Base-by-base conservation (phyloP, 495 filamentous ascomycete genomes). In the Cercophora newfieldiana region DNA sequence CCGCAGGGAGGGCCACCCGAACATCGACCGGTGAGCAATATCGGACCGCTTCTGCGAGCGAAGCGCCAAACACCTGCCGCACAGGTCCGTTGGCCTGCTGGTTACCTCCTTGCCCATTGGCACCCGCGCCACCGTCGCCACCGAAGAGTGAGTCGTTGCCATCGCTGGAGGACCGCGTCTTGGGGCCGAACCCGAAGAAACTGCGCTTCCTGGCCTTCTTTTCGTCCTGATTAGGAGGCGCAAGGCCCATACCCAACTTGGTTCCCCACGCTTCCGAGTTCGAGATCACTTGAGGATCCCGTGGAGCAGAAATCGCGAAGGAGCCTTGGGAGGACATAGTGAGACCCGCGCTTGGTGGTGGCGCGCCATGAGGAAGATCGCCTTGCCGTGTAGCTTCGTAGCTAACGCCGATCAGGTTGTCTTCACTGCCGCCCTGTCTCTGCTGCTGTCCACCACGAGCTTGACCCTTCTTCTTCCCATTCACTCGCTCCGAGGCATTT, bases 191-290 rank as follows among this genome's bases (percentile, higher is more conserved):
- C 0, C 91, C 93, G 82, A 92, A 98, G 73, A 99, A 96, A 77
- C 94, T 94, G 48, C 95, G 89, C 76, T 97, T 97, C 74, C 92
- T 90, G 48, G 83, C 81, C 70, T 89, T 89, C 74, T 90, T 92
- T 71, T 94, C 91, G 64, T 91, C 92, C 26, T 81, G 82, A 7
- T 81, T 80, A 29, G 84, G 83, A 62, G 80, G 82, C 26, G 80
- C 78, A 16, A 69, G 69, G 12, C 68, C 75, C 71, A 75, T 74
- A 51, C 77, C 69, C 49, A 77, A 72, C 76, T 90, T 95, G 72
- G 89, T 92, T 29, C 94, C 95, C 94, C 94, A 97, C 1, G 87
- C 84, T 49, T 88, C 88, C n/a, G 86, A 85, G 78, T 97, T 91
- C 25, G 94, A 90, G 66, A 99, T 98, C 19, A 93, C 81, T 28